A percentile compares a stretch with the other conserved stretches of the same genome.
phyloP scores from a whole-genome alignment of 2,329 filamentous ascomycete species.

The Blastomyces parvus region DNA sequence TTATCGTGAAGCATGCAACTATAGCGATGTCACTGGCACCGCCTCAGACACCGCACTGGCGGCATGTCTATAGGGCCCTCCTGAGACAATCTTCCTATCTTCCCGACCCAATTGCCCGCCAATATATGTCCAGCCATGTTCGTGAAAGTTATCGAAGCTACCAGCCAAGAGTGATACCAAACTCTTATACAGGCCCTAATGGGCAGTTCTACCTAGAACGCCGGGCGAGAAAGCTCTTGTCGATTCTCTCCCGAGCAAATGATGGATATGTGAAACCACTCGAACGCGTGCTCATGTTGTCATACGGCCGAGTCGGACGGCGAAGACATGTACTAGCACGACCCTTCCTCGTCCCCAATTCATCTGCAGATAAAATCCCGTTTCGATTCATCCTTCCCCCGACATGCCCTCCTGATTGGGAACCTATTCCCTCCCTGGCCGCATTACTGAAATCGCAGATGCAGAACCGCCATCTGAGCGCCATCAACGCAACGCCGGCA shows the following conservation, averaged over 20 bases:
- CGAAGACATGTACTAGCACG: constrained; percentile 42
- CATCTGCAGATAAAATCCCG: constrained; percentile 13
- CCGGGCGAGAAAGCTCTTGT: constrained; percentile 31
- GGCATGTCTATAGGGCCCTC: constrained; percentile 45
- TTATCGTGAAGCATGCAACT: background rate
- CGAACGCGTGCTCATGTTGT: constrained; percentile 43
- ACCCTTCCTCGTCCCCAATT: constrained; percentile 12
- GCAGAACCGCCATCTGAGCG: constrained; percentile 21
- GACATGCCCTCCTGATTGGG: constrained; percentile 27
- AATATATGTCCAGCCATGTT: constrained; percentile 42
- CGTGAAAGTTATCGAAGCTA: constrained; percentile 41
- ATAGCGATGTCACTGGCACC: constrained; percentile 1
- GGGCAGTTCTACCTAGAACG: constrained; percentile 20
- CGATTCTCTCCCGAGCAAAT: constrained; percentile 44
- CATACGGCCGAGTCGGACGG: constrained; percentile 50
- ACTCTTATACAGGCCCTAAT: constrained; percentile 16
- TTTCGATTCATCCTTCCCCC: constrained; percentile 10
- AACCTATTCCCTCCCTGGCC: constrained; percentile 25
- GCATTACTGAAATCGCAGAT: constrained; percentile 30
- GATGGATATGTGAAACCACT: constrained; percentile 44
- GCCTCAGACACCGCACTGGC: constrained; percentile 23
- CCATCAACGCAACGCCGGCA: constrained; percentile 9
- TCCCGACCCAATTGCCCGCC: constrained; percentile 46
- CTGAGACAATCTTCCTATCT: constrained; percentile 53
- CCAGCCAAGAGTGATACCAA: constrained; percentile 14